phyloP scores from a whole-genome alignment of 805 yeast species.

The Saccharomyces kudriavzevii region DNA sequence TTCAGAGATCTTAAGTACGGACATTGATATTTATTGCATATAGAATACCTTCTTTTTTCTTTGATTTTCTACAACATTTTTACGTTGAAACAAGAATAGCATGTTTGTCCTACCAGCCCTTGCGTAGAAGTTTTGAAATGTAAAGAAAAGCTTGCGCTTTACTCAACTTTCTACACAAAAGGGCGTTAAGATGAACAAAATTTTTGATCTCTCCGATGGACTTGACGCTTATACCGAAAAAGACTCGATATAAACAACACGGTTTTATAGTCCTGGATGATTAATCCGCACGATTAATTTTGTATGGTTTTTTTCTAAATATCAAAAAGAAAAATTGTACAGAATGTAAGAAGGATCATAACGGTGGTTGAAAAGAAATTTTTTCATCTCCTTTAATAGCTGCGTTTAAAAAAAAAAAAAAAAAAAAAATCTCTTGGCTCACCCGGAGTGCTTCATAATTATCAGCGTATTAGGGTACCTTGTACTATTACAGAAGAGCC shows the following conservation, averaged over 20 bases:
- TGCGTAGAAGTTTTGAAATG: constrained; percentile 19
- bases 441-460: not conserved
- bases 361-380: not conserved
- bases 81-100: constrained; percentile 8
- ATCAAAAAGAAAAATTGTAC: not conserved
- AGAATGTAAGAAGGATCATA: not conserved
- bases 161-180: constrained; percentile 31
- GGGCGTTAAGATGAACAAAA: constrained; percentile 63
- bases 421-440: not conserved
- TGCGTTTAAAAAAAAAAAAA: not conserved
- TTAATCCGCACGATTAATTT: constrained; percentile 51
- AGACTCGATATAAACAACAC: constrained; percentile 54
- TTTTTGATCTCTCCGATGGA: constrained; percentile 54
- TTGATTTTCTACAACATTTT: not conserved
- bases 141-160: not conserved
- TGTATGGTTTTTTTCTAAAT: constrained; percentile 10
- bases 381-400: constrained; percentile 5
- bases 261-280: constrained; percentile 62
- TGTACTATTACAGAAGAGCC: not conserved
- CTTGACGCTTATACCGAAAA: constrained; percentile 54
- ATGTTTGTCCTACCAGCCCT: constrained; percentile 71
- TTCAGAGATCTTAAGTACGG: not conserved
- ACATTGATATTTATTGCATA: not conserved
- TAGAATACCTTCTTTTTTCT: not conserved
- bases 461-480: not conserved